Conservation (phyloP, 495 filamentous ascomycete species). For the Elasticomyces elasticus region DNA sequence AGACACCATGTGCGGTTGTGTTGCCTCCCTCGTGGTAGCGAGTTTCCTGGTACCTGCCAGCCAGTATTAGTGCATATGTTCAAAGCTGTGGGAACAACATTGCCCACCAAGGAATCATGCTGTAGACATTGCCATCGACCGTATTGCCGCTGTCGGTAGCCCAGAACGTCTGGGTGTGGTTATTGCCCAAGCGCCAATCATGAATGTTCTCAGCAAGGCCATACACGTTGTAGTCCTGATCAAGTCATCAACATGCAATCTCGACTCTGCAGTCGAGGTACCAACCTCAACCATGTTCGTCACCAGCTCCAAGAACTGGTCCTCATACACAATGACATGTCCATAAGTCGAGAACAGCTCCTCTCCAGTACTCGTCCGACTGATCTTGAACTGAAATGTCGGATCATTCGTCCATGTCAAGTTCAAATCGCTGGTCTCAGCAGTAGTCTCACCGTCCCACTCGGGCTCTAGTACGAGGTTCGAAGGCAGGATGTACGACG, state of each 20-base stretch:
- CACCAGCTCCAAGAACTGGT: conserved; percentile 20
- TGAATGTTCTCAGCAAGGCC: conserved; percentile 23
- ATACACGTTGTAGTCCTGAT: conserved; percentile 20
- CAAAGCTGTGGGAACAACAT: not conserved
- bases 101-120: conserved; percentile 9
- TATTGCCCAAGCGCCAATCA: conserved; percentile 18
- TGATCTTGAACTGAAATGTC: conserved; percentile 20
- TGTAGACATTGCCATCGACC: conserved; percentile 18
- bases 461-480: conserved; percentile 2
- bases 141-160: conserved; percentile 13
- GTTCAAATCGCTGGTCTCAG: conserved; percentile 11
- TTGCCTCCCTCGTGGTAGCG: conserved; percentile 9
- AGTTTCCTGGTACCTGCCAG: conserved; percentile 11
- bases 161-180: conserved; percentile 17
- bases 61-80: not conserved
- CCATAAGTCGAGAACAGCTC: conserved; percentile 19
- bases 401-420: conserved; percentile 19
- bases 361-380: conserved; percentile 3
- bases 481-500: conserved; percentile 11
- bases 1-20: conserved; percentile 19
- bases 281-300: conserved; percentile 17
- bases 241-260: not conserved
- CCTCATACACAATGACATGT: conserved; percentile 19
- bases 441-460: conserved; percentile 9
- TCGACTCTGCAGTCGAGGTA: not conserved